Percentiles rank a stretch among this genome's conserved stretches.
Evolutionary conservation across 495 filamentous ascomycete species (phyloP).

Genomic region (Neurospora hispaniola): DNA sequence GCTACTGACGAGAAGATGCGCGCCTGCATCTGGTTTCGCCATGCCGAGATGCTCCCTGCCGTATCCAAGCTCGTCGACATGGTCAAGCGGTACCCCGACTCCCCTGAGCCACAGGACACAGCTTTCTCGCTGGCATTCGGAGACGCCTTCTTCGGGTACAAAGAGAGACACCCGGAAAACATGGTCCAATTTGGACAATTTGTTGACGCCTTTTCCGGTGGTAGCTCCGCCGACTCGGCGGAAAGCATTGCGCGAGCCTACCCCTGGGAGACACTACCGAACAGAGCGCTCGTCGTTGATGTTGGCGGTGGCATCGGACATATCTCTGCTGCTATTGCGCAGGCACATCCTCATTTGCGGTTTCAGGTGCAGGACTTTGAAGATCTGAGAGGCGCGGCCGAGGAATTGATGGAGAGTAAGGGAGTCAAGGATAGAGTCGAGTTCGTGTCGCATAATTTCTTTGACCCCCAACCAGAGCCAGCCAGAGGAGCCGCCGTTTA

Average conservation of each 20-base stretch:
- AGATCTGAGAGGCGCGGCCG: conserved; percentile 1
- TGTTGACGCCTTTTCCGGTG: conserved; percentile 5
- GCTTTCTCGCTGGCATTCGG: conserved; percentile 25
- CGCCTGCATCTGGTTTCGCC: conserved; percentile 10
- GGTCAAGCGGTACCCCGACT: conserved; percentile 33
- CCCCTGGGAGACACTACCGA: conserved; percentile 7
- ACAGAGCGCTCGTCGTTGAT: conserved; percentile 20
- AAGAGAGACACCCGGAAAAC: conserved; percentile 10
- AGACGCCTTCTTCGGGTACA: conserved; percentile 13
- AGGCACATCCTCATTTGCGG: conserved; percentile 20
- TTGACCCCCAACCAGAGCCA: conserved; percentile 23
- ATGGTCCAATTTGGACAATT: conserved; percentile 11
- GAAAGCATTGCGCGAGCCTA: conserved; percentile 8
- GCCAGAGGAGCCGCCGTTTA: conserved; percentile 23
- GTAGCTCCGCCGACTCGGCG: conserved; percentile 4
- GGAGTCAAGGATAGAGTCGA: conserved; percentile 11
- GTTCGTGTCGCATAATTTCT: conserved; percentile 28
- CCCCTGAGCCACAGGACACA: conserved; percentile 13
- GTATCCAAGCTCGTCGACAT: conserved; percentile 70
- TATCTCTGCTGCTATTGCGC: conserved; percentile 24
- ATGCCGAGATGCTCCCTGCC: conserved; percentile 57
- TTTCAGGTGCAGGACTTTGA: conserved; percentile 30
- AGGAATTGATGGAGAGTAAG: neutral
- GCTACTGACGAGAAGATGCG: conserved; percentile 12
- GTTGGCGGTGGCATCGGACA: conserved; percentile 37